Percentiles rank a stretch among this genome's conserved stretches.
Conservation (phyloP, 306 rosid species). For the Castanopsis chinensis region DNA sequence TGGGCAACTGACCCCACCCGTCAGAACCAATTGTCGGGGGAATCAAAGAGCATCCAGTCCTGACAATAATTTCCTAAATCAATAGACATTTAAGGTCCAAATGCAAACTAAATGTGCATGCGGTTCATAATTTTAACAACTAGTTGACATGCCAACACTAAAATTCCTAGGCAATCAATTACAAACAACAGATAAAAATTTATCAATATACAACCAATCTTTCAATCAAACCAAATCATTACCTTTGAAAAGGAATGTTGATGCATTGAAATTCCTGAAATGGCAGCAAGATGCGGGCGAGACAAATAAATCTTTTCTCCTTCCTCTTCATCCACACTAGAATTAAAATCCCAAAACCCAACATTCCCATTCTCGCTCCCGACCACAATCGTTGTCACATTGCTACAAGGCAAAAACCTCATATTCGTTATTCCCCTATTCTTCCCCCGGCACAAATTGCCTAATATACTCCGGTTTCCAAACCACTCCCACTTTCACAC, state of each 20-base stretch:
- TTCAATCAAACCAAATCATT: background rate
- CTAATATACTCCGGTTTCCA: slow-evolving; percentile 58
- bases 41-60: too few species aligned
- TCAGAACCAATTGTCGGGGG: too few species aligned
- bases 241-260: slow-evolving; percentile 70
- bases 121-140: background rate
- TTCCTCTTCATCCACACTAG: slow-evolving; percentile 17
- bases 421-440: slow-evolving; percentile 27
- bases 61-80: too few species aligned
- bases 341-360: slow-evolving; percentile 72
- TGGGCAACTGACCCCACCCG: too few species aligned
- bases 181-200: background rate
- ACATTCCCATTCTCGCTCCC: slow-evolving; percentile 69
- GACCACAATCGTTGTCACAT: slow-evolving; percentile 49
- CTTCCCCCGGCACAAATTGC: slow-evolving; percentile 57
- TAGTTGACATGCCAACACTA: background rate
- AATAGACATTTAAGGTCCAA: too few species aligned
- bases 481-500: background rate
- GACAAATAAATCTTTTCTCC: slow-evolving; percentile 41
- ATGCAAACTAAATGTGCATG: too few species aligned
- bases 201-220: background rate
- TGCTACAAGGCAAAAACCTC: slow-evolving; percentile 56
- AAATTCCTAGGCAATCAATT: background rate
- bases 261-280: slow-evolving; percentile 69
- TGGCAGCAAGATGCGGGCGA: slow-evolving; percentile 62